Evolutionary conservation across 1,284 basidiomycete genomes (phyloP), one percentile per base, ranked within the genome.

Genomic region (Cronartium quercuum): DNA sequence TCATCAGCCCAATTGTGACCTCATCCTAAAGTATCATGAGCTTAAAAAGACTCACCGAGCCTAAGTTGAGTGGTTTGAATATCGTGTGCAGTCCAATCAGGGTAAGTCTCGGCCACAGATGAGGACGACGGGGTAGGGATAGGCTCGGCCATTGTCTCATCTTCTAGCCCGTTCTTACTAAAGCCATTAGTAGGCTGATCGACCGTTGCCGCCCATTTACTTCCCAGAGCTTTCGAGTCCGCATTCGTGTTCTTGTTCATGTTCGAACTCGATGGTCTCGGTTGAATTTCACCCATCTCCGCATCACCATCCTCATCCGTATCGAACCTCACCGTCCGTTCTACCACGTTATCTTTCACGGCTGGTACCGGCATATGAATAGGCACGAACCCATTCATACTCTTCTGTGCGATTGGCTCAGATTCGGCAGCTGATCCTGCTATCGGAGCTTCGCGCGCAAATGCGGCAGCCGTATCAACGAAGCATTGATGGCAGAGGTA

Each of bases 401-500:
- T 62, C 42, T 51, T 34, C 37, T 41, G 38, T 5, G n/a, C 51
- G n/a, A 44, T 35, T 47, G 60, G 55, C 42, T n/a, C 60, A 42
- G 68, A 12, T 34, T 37, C 29, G 58, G 58, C 42, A 12, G 10
- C 40, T 13, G 34, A 18, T 35, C 47, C 42, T 40, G 51, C 64
- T 34, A 60, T 60, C 34, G 42, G 58, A 12, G 58, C 40, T 73
- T 91, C 90, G 66, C 84, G 83, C 9, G 86, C 85, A 78, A 93
- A 91, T 0, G 88, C 88, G 42, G 85, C 83, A 5, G 90, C 90
- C 0, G 90, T 89, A 47, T 84, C 84, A 41, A 87, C 86, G 81
- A 89, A 91, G 76, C 89, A 88, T 60, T 86, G 85, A 79, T 91
- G 90, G 75, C 87, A 85, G 3, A 94, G 85, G 79, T 92, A 94